Base-by-base conservation (phyloP, 202 grass and related monocot genomes). In the Zizania palustris region DNA sequence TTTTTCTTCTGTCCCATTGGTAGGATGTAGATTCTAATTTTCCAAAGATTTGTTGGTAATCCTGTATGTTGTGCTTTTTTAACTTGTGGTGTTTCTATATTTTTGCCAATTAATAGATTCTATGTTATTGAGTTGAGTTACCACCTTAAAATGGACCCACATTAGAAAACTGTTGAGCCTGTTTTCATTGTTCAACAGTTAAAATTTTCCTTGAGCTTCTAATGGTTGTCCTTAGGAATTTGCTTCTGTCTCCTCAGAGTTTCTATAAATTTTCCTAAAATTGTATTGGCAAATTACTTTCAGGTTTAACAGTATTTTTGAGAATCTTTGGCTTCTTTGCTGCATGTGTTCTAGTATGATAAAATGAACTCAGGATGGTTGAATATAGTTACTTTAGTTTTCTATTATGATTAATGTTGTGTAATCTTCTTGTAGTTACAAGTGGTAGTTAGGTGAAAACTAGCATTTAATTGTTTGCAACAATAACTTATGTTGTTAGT, bases 1-100 rank as follows among this genome's bases (percentile, higher is more conserved):
- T 71, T 93, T 36, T 80, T 78, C 63, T 48, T 84, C 55, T 54
- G 45, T 61, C 0, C 3, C 34, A 64, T 63, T 48, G 56, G 11
- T 84, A 44, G 46, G 58, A 74, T 84, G n/a, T 71, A 44, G 43
- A 39, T 71, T 35, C 49, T 64, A 69, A 7, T 37, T 65, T 9
- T 11, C 20, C 11, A 28, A 20, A 48, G 41, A 71, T 64, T 45
- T 57, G 9, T 79, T 83, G 49, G 56, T 75, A 46, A 75, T 33
- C 21, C 56, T 81, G 51, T 40, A 6, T 46, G 38, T 4, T 16
- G 12, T 37, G 4, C 4, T 44, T 36, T 57, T 63, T 44, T 58
- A 45, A 50, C 39, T 67, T 33, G 13, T 12, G 4, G 72, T 71
- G 5, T 84, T 84, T 77, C 18, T 33, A 56, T 10, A 28, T 1